Base-by-base conservation (phyloP, 257 asterid species). In the Przewalskia tangutica region DNA sequence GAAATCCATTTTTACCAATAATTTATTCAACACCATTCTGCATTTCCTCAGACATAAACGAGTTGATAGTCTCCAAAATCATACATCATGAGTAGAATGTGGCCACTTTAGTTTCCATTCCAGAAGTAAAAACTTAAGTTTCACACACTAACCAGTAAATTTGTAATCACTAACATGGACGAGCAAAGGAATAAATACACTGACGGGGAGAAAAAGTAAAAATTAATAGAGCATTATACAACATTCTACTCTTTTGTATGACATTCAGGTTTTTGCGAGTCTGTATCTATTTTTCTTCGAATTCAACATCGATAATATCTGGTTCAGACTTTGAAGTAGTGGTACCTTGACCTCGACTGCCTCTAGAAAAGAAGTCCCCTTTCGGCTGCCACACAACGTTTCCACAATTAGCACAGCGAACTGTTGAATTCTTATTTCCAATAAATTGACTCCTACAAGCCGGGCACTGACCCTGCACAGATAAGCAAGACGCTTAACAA, bases 381-480 rank as follows among this genome's bases (percentile, higher is more conserved):
- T 93, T 86, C 18, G 97, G 97, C 84, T 96, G 98, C 99, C 99
- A 94, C 67, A 94, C 98, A 75, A 90, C 87, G 84, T 90, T 96
- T 79, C 99, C 94, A 83, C 99, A 96, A 87, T 90, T 90, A 14
- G 93, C 86, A 84, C 99, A 96, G 53, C 93, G 88, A 81, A 96
- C 86, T 6, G 97, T 92, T 90, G 94, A 97, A 86, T 65, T 93
- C 88, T 94, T 96, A 85, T 89, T 86, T 82, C 99, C 99, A 7
- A 89, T 89, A 86, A 96, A 96, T 85, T 88, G 97, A 89, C 86
- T 93, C 90, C 82, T 84, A 86, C 99, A 94, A 55, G 98, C 93
- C 17, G 99, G 99, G 91, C 98, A 96, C 81, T 91, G 92, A 53
- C 99, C 99, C 99, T 96, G 92, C 84, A 81, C 82, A 36, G 14